Evolutionary conservation across 225 moss, liverwort and hornwort species (phyloP), one percentile per base, ranked within the genome.

Genomic region (Physcomitrium patens): DNA sequence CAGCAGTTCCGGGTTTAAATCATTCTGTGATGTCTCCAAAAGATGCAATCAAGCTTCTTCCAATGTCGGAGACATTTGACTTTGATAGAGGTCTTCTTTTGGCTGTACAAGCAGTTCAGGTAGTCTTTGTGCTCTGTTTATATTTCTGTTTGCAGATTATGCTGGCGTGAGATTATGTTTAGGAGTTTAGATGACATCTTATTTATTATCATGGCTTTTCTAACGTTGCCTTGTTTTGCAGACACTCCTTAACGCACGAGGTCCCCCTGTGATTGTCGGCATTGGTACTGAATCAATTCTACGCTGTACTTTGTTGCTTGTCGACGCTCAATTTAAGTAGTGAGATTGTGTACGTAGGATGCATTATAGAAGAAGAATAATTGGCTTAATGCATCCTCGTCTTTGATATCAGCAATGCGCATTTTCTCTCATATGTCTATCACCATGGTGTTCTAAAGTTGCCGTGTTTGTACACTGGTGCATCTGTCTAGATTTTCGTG

Each of bases 41-140:
- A 75, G 79, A 91, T 73, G 74, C 73, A 54, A 84, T 91, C 73
- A 89, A 87, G 82, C 93, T 91, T 81, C 87, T 81, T 28, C 91
- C 93, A 44, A 93, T 93, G 93, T 63, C 78, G 18, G 93, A 91
- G 71, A 89, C 91, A 44, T 93, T 93, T 87, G 93, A 93, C 78
- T 87, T 93, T 75, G 93, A 93, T 70, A 87, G 89, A 79, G 93
- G 93, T 65, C 93, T 93, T 79, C 91, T 91, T 80, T 76, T 93
- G 85, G 91, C 93, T 69, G 93, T 93, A 68, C 93, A 93, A 86
- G 93, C 93, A 65, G 87, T 91, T 71, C 85, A 89, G 86, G 86
- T 86, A 70, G 63, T 50, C 22, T 43, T 76, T 70, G 3, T 72
- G 41, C 11, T 81, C 20, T 78, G 44, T 71, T 18, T 52, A 57